Evolutionary conservation across 768 basidiomycete genomes (phyloP).

Genomic region (Psilocybe tampanensis): DNA sequence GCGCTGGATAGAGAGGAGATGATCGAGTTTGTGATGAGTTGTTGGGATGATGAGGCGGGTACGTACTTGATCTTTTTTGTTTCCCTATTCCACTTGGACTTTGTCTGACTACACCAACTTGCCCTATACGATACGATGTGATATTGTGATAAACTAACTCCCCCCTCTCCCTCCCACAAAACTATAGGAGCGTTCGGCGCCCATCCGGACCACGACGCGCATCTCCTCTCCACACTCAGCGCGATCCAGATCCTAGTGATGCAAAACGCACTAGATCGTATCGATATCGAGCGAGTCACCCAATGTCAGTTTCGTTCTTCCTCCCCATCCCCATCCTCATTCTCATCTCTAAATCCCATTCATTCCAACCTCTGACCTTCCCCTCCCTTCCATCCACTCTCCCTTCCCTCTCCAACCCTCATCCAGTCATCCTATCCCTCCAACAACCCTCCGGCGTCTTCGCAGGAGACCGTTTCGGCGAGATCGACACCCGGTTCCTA

Average conservation of each 20-base stretch:
- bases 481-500: slow-evolving; percentile 87
- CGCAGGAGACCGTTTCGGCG: slow-evolving; percentile 90
- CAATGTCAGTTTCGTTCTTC: slow-evolving; percentile 54
- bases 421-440: slow-evolving; percentile 76
- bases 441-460: slow-evolving; percentile 89
- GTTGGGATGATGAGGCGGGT: slow-evolving; percentile 94
- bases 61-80: background rate
- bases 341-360: too few relatives aligned
- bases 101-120: too few relatives aligned
- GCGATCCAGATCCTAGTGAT: slow-evolving; percentile 91
- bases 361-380: too few relatives aligned
- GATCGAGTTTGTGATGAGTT: slow-evolving; percentile 88
- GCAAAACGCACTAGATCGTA: slow-evolving; percentile 74
- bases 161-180: too few relatives aligned
- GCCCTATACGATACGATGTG: too few relatives aligned
- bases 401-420: background rate
- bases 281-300: slow-evolving; percentile 72
- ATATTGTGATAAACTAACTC: too few relatives aligned
- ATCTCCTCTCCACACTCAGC: slow-evolving; percentile 83
- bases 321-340: background rate
- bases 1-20: slow-evolving; percentile 84
- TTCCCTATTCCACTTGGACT: too few relatives aligned
- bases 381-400: too few relatives aligned
- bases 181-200: slow-evolving; percentile 95
- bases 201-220: slow-evolving; percentile 92